phyloP scores from a whole-genome alignment of 805 yeast species.

The Saturnispora dispora region DNA sequence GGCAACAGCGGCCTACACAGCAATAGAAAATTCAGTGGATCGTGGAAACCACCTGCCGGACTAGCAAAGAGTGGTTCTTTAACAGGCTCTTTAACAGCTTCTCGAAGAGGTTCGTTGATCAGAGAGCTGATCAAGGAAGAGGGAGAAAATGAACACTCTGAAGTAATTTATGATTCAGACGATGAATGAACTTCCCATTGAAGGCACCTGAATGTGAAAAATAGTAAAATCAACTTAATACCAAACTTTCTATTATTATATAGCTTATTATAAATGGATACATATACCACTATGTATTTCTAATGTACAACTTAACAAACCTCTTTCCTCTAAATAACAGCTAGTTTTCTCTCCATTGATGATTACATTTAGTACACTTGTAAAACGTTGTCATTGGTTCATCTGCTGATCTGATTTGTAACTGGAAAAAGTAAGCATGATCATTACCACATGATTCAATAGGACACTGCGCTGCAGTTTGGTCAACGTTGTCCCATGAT shows the following conservation, averaged over 20 bases:
- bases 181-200: neutral
- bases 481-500: constrained; percentile 98
- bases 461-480: constrained; percentile 89
- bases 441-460: constrained; percentile 74
- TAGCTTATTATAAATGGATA: neutral
- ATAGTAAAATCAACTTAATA: neutral
- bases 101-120: constrained; percentile 14
- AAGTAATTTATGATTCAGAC: constrained; percentile 9
- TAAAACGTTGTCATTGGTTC: constrained; percentile 99
- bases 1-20: neutral
- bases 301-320: neutral
- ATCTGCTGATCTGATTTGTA: constrained; percentile 96
- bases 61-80: constrained; percentile 7
- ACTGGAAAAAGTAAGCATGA: constrained; percentile 92
- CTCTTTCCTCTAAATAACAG: neutral
- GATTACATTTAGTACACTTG: constrained; percentile 86
- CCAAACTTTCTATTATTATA: neutral
- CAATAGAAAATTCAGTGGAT: constrained; percentile 10
- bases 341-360: constrained; percentile 94
- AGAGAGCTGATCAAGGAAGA: constrained; percentile 12
- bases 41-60: constrained; percentile 10
- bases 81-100: constrained; percentile 7
- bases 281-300: neutral
- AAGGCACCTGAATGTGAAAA: neutral
- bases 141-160: constrained; percentile 9